Base-by-base conservation (phyloP, 2,329 filamentous ascomycete species). In the Colletotrichum euphorbiae region DNA sequence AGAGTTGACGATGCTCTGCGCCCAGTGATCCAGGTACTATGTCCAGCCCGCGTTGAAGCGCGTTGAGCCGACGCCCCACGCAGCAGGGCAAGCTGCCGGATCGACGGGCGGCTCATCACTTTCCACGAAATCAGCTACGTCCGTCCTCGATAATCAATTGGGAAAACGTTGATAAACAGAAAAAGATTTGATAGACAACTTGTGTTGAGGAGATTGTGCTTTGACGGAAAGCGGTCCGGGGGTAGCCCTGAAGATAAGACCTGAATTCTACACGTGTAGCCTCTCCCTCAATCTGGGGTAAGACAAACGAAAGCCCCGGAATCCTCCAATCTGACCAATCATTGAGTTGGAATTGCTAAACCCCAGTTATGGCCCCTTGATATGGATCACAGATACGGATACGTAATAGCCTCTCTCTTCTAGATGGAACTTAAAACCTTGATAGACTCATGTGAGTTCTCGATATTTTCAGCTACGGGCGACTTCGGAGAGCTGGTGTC, bases 201-300 rank as follows among this genome's bases (percentile, higher is more conserved):
- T 38, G 9, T 38, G 36, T 38, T 12, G 48, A 60, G 48, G 43
- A 11, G 24, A 46, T 45, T 68, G 40, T 55, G 19, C 28, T 65
- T 9, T 55, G 54, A 54, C 54, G 43, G 46, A 21, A 58, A 42
- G 61, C 65, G 65, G 65, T 68, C 61, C 59, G 28, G 61, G 45
- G 48, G 28, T 63, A 51, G 45, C 19, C 60, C 36, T 40, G 51
- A 54, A 68, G 61, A 68, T 54, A 65, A 63, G 65, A 57, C 38
- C 61, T 65, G 40, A 43, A 28, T 45, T 21, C 21, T 21, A n/a
- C n/a, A n/a, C n/a, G n/a, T n/a, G n/a, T n/a, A n/a, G n/a, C n/a
- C 24, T 68, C 45, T 63, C 51, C 60, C 60, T 56, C 51, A 17
- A 59, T 68, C 65, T 60, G 65, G 65, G 65, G 61, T 68, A 68